phyloP scores from a whole-genome alignment of 257 asterid genomes.

The Nicotiana benthamiana region DNA sequence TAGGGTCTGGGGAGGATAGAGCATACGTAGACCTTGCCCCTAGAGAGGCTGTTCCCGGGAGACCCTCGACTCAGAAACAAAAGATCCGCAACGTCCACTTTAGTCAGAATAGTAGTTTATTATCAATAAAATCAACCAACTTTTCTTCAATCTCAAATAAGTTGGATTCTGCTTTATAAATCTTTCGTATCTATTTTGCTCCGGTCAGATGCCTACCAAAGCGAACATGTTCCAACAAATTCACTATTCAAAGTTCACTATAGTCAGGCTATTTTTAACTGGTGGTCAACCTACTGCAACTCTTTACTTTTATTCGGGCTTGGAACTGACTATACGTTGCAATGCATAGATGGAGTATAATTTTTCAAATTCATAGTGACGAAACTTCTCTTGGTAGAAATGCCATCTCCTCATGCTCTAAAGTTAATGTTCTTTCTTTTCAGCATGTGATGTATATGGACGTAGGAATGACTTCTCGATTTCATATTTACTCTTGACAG shows the following conservation, averaged over 20 bases:
- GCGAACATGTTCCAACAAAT: background rate
- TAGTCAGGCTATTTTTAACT: background rate
- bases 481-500: background rate
- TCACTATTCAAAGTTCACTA: background rate
- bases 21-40: too few relatives aligned
- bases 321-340: background rate
- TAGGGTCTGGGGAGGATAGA: too few relatives aligned
- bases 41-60: too few relatives aligned
- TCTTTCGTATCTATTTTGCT: background rate
- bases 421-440: background rate
- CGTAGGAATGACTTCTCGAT: background rate
- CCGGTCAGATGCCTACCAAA: background rate
- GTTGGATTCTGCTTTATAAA: background rate
- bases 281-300: background rate
- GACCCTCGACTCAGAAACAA: too few relatives aligned
- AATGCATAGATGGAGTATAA: background rate
- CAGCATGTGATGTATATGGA: background rate
- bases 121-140: background rate
- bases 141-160: background rate
- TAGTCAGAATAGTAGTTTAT: background rate
- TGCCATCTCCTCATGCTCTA: too few relatives aligned
- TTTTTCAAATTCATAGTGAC: background rate
- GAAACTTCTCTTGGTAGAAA: too few relatives aligned
- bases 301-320: background rate
- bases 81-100: too few relatives aligned